Evolutionary conservation across 1,284 basidiomycete genomes (phyloP).

Genomic region (Vanrija sp.): DNA sequence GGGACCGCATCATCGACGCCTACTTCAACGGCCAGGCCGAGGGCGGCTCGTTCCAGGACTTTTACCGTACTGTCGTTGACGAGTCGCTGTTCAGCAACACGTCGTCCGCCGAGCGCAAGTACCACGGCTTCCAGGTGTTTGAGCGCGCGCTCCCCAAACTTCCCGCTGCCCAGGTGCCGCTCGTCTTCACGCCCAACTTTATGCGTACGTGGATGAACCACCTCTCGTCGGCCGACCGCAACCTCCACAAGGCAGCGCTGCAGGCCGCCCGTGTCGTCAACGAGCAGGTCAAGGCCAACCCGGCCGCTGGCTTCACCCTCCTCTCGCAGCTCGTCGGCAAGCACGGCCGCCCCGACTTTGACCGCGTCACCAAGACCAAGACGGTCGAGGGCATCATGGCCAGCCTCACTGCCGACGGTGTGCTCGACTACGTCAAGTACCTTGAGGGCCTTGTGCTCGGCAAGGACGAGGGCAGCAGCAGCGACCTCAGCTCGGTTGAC

Average conservation of each 20-base stretch:
- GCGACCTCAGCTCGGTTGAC: conserved; percentile 38
- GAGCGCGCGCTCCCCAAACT: conserved; percentile 72
- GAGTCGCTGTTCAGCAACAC: conserved; percentile 82
- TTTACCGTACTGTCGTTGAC: conserved; percentile 86
- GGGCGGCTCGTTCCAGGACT: conserved; percentile 72
- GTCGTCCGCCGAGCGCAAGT: conserved; percentile 84
- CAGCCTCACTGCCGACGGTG: conserved; percentile 69
- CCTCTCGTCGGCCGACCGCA: conserved; percentile 77
- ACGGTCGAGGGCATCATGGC: conserved; percentile 82
- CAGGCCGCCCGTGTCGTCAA: conserved; percentile 75
- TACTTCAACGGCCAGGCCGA: conserved; percentile 56
- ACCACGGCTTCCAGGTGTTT: conserved; percentile 93
- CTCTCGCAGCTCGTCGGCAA: conserved; percentile 82
- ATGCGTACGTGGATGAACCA: conserved; percentile 98
- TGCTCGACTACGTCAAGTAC: conserved; percentile 71
- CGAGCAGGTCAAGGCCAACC: conserved; percentile 68
- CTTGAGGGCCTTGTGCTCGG: conserved; percentile 61
- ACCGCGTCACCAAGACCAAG: conserved; percentile 87
- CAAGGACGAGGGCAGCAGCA: conserved; percentile 50
- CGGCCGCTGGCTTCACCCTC: conserved; percentile 76
- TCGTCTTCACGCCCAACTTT: conserved; percentile 91
- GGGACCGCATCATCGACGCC: conserved; percentile 75
- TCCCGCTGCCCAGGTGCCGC: conserved; percentile 56
- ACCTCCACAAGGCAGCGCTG: conserved; percentile 81
- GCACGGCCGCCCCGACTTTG: conserved; percentile 83